These are phyloP conservation scores for Prunus kanzakura DNA, from an alignment of 306 rosid species.

Conservation along the genomic window DNA sequence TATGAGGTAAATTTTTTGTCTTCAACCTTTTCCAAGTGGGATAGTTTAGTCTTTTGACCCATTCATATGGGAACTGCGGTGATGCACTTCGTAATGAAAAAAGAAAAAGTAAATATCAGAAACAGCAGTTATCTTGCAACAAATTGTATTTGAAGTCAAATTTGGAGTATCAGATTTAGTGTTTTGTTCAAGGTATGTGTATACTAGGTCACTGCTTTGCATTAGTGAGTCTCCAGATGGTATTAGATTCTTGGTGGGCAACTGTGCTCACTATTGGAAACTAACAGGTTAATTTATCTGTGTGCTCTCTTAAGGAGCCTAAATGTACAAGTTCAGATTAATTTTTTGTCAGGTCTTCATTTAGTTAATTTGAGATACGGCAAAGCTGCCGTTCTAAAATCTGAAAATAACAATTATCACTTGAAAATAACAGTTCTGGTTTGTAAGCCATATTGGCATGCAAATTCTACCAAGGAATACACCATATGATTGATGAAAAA, in stretches of 20 bases:
- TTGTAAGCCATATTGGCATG: neutral
- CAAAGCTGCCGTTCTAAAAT: neutral
- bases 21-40: neutral
- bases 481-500: neutral
- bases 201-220: neutral
- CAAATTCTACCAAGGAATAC: neutral
- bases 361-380: neutral
- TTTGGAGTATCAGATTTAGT: neutral
- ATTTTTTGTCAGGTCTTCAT: neutral
- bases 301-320: neutral
- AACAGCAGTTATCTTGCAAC: neutral
- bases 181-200: neutral
- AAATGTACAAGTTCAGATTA: neutral
- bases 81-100: neutral
- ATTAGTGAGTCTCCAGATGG: neutral
- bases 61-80: neutral
- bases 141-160: neutral
- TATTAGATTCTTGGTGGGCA: neutral
- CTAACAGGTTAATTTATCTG: neutral
- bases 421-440: neutral
- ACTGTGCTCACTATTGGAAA: neutral
- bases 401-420: neutral
- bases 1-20: slow-evolving; percentile 65
- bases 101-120: neutral
- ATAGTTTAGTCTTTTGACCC: neutral